Percentiles rank a stretch among this genome's conserved stretches.
Conservation (phyloP, 2,329 filamentous ascomycete species). For the Fusarium paranaense region DNA sequence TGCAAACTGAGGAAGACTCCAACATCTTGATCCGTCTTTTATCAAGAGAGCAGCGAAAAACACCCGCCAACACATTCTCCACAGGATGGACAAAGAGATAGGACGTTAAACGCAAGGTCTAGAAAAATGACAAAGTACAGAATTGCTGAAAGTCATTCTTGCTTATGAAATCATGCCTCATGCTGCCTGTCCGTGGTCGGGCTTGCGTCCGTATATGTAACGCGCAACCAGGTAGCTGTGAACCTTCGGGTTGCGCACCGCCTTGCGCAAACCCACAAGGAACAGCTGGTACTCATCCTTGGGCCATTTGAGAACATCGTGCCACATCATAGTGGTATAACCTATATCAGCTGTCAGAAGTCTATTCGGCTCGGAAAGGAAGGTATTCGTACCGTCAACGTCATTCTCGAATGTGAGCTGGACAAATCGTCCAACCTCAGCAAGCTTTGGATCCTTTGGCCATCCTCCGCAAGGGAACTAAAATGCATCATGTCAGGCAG, state of each 20-base stretch:
- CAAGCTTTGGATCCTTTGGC: constrained; percentile 19
- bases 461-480: constrained; percentile 11
- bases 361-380: background rate
- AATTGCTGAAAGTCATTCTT: background rate
- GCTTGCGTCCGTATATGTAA: constrained; percentile 4
- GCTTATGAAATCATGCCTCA: background rate
- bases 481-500: background rate
- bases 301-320: background rate
- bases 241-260: background rate
- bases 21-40: background rate
- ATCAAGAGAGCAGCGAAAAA: background rate
- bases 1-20: background rate
- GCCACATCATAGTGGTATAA: constrained; percentile 2
- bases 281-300: background rate
- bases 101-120: background rate
- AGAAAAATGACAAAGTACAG: background rate
- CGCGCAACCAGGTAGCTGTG: background rate
- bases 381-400: background rate
- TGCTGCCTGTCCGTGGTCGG: background rate
- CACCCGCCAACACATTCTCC: background rate
- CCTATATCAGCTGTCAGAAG: background rate
- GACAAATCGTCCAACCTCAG: constrained; percentile 17
- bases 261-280: background rate
- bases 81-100: background rate
- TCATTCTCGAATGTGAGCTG: constrained; percentile 1